phyloP scores from a whole-genome alignment of 345 rosid genomes.

The Mallotus nudiflorus region DNA sequence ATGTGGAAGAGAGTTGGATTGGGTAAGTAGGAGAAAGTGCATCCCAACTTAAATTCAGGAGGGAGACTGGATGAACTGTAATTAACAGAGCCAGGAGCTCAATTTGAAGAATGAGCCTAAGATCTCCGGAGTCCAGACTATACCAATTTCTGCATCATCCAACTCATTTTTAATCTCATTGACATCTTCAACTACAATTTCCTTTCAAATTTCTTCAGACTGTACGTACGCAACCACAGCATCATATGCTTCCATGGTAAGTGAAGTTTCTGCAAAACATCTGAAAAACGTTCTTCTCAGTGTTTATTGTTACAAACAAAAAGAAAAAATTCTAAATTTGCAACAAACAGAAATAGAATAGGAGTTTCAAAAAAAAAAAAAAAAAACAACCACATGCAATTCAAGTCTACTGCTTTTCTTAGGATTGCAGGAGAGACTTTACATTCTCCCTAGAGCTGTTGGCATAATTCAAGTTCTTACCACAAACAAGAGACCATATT shows the following conservation, averaged over 20 bases:
- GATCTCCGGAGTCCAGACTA: neutral
- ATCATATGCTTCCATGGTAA: slow-evolving; percentile 70
- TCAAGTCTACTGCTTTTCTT: neutral
- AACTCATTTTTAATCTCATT: neutral
- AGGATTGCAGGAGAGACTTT: too few relatives aligned
- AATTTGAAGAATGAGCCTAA: neutral
- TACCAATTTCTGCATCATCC: neutral
- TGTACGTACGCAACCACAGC: slow-evolving; percentile 50
- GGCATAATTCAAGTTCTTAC: too few relatives aligned
- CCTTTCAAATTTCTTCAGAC: slow-evolving; percentile 10
- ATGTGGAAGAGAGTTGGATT: neutral
- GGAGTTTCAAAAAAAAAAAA: neutral
- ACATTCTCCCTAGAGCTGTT: too few relatives aligned
- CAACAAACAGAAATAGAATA: neutral
- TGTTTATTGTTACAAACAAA: neutral
- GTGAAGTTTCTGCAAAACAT: slow-evolving; percentile 61
- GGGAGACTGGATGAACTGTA: neutral
- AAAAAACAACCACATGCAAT: neutral
- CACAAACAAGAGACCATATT: too few relatives aligned
- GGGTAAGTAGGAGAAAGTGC: neutral
- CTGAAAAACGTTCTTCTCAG: slow-evolving; percentile 28
- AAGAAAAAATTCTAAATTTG: neutral
- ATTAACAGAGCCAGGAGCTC: neutral
- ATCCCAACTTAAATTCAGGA: neutral
- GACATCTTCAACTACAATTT: neutral